A percentile compares a stretch with the other conserved stretches of the same genome.
phyloP scores from a whole-genome alignment of 192 early-diverging fungal species.

The Entomortierella chlamydospora region DNA sequence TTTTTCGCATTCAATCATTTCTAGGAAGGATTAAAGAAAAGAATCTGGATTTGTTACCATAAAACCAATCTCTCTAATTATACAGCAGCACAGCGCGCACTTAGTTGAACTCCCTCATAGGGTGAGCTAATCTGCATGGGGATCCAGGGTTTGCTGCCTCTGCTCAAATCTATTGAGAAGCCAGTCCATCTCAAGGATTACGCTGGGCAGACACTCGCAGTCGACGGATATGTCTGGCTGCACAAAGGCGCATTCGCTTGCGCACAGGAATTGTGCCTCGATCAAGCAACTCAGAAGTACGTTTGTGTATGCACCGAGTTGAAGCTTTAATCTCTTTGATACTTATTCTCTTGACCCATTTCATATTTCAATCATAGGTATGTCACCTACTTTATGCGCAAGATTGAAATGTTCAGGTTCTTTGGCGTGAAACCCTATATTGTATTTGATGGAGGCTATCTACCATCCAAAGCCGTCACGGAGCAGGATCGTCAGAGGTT shows the following conservation, averaged over 20 bases:
- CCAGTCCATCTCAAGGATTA: constrained; percentile 78
- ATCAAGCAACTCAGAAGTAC: constrained; percentile 77
- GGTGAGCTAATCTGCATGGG: constrained; percentile 73
- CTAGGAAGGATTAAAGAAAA: too few relatives aligned
- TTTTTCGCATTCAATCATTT: too few relatives aligned
- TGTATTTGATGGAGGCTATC: constrained; percentile 94
- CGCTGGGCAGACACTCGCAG: constrained; percentile 77
- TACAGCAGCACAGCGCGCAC: not conserved
- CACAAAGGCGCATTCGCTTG: constrained; percentile 90
- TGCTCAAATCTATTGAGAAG: constrained; percentile 79
- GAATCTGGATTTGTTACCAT: too few relatives aligned
- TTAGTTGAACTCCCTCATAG: not conserved
- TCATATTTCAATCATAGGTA: constrained; percentile 68
- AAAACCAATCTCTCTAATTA: not conserved
- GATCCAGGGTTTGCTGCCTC: constrained; percentile 86
- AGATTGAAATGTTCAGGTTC: constrained; percentile 78
- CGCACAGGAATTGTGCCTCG: constrained; percentile 80
- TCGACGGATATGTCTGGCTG: constrained; percentile 98
- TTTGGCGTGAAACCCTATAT: constrained; percentile 81
- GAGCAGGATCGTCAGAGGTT: constrained; percentile 73
- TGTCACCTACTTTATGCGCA: constrained; percentile 82
- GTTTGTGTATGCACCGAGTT: not conserved
- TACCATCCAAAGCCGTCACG: constrained; percentile 88
- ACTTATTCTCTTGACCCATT: not conserved
- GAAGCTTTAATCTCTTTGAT: not conserved